phyloP scores from a whole-genome alignment of 495 filamentous ascomycete species.

The Cudoniella acicularis region DNA sequence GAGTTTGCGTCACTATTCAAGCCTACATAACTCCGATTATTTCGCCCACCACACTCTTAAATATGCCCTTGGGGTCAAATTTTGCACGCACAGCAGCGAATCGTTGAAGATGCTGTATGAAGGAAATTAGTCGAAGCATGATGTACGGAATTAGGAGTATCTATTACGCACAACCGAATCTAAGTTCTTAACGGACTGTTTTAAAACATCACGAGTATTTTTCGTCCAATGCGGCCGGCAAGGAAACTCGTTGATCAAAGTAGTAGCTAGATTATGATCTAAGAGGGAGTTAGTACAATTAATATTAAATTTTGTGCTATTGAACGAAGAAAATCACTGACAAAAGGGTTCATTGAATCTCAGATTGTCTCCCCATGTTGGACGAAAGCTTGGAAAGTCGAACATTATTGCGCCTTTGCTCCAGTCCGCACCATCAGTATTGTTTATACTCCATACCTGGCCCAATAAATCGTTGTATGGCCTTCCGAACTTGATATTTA shows the following conservation, averaged over 20 bases:
- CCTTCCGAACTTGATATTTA: conserved; percentile 51
- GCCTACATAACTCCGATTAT: conserved; percentile 33
- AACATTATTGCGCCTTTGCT: conserved; percentile 49
- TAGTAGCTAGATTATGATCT: conserved; percentile 42
- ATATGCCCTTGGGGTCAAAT: conserved; percentile 45
- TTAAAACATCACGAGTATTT: conserved; percentile 44
- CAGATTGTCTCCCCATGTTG: conserved; percentile 40
- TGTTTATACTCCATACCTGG: conserved; percentile 26
- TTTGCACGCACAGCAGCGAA: conserved; percentile 40
- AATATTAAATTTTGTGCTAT: too few species aligned
- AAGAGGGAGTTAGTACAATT: conserved; percentile 8
- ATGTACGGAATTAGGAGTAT: neutral
- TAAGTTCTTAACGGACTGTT: conserved; percentile 39
- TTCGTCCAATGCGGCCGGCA: conserved; percentile 50
- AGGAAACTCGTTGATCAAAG: conserved; percentile 45
- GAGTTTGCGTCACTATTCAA: too few species aligned
- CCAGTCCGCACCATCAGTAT: conserved; percentile 40
- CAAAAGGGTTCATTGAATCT: conserved; percentile 48
- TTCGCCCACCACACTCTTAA: conserved; percentile 43
- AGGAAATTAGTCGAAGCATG: conserved; percentile 4
- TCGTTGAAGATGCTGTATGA: conserved; percentile 34
- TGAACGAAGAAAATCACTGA: conserved; percentile 24
- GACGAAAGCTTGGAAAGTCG: conserved; percentile 43
- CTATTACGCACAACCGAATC: conserved; percentile 32
- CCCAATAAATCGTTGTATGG: conserved; percentile 45